These are phyloP conservation scores for Apophysomyces elegans DNA, from an alignment of 371 early-diverging fungal genomes.

Conservation along the genomic window DNA sequence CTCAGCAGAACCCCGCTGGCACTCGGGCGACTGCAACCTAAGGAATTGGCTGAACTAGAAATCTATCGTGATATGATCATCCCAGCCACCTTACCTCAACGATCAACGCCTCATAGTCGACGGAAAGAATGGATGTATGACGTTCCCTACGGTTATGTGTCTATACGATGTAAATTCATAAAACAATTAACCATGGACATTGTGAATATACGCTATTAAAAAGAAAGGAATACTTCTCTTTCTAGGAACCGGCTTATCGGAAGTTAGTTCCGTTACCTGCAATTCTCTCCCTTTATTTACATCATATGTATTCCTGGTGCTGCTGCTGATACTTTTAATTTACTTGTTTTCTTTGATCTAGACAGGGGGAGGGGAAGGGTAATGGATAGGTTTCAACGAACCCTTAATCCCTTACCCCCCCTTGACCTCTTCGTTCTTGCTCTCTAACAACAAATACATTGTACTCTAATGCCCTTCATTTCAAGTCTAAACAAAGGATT, in stretches of 20 bases:
- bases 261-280: not conserved
- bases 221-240: not conserved
- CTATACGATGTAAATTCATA: constrained; percentile 1
- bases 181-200: constrained; percentile 1
- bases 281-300: not conserved
- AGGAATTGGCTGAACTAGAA: not conserved
- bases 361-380: no score
- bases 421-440: no score
- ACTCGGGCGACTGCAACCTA: not conserved
- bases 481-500: no score
- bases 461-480: no score
- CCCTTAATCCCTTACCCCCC: no score
- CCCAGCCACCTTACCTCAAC: not conserved
- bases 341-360: no score
- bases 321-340: no score
- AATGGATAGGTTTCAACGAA: no score
- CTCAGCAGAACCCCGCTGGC: not conserved
- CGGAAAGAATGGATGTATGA: not conserved
- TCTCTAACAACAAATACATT: no score
- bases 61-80: not conserved
- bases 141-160: not conserved
- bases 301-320: not conserved
- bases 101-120: not conserved
- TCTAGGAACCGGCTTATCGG: no score
- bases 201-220: not conserved